A percentile compares a stretch with the other conserved stretches of the same genome.
Conservation (phyloP, 2,329 filamentous ascomycete genomes). For the Aspergillus sp. region DNA sequence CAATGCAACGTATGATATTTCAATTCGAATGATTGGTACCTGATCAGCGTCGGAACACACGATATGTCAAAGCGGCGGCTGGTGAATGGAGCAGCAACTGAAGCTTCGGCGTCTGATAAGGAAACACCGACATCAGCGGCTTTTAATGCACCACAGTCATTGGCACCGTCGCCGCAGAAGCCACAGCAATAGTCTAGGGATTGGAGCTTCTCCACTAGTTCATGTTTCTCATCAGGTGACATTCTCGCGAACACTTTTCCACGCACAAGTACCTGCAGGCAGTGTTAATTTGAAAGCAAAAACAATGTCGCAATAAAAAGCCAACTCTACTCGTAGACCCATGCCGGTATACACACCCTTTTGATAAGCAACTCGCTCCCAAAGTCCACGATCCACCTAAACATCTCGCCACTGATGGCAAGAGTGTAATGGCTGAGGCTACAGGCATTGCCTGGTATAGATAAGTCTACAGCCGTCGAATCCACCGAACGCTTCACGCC, state of each 20-base stretch:
- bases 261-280: conserved; percentile 73
- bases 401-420: conserved; percentile 89
- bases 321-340: neutral
- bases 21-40: conserved; percentile 47
- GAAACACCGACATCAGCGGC: conserved; percentile 97
- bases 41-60: conserved; percentile 89
- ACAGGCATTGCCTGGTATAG: conserved; percentile 79
- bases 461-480: conserved; percentile 72
- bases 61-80: conserved; percentile 94
- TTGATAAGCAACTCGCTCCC: conserved; percentile 77
- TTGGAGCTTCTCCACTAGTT: conserved; percentile 94
- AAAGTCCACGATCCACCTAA: conserved; percentile 94
- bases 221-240: conserved; percentile 98
- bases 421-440: conserved; percentile 84
- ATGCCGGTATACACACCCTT: conserved; percentile 50
- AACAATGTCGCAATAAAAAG: too few species aligned
- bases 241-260: conserved; percentile 96
- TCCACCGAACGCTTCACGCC: conserved; percentile 66
- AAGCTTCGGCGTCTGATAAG: conserved; percentile 94
- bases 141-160: conserved; percentile 95
- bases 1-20: too few species aligned
- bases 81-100: conserved; percentile 96
- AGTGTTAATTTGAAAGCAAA: neutral
- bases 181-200: conserved; percentile 93
- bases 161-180: conserved; percentile 96